Percentiles rank a stretch among this genome's conserved stretches.
These are phyloP conservation scores for Blastomyces gilchristii DNA, from an alignment of 2,329 filamentous ascomycete genomes.

Conservation along the genomic window DNA sequence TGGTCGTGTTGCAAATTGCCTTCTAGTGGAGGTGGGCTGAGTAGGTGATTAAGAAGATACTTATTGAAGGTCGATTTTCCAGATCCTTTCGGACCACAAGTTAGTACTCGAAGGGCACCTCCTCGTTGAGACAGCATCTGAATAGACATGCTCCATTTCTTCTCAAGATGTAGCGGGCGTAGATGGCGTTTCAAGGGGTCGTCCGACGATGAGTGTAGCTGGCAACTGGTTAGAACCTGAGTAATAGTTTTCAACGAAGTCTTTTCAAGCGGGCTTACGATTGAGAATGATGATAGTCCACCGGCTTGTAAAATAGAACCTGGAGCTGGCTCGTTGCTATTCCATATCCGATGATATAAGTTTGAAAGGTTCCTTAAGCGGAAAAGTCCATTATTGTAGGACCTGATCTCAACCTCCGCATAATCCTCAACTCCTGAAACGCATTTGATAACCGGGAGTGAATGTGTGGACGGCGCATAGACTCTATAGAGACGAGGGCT, in stretches of 20 bases:
- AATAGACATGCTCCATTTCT: slow-evolving; percentile 36
- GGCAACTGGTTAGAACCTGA: slow-evolving; percentile 10
- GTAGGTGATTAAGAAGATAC: slow-evolving; percentile 45
- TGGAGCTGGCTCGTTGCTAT: slow-evolving; percentile 26
- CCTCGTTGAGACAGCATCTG: slow-evolving; percentile 35
- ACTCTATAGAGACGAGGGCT: slow-evolving; percentile 37
- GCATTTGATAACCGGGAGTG: slow-evolving; percentile 44
- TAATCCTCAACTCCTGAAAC: slow-evolving; percentile 32
- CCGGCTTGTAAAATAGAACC: slow-evolving; percentile 26
- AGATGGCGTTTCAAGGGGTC: slow-evolving; percentile 34
- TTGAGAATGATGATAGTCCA: slow-evolving; percentile 29
- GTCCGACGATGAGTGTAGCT: slow-evolving; percentile 36
- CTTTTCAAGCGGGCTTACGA: slow-evolving; percentile 23
- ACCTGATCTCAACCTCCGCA: slow-evolving; percentile 41
- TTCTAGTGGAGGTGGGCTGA: slow-evolving; percentile 32
- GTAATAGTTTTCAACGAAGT: not conserved
- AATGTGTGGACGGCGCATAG: slow-evolving; percentile 48
- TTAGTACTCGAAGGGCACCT: slow-evolving; percentile 34
- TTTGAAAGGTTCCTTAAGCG: slow-evolving; percentile 40
- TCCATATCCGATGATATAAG: slow-evolving; percentile 46
- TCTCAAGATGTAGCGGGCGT: slow-evolving; percentile 34
- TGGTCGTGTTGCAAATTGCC: slow-evolving; percentile 23
- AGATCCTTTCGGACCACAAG: slow-evolving; percentile 46
- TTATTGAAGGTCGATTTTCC: slow-evolving; percentile 53
- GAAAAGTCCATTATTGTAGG: slow-evolving; percentile 35